Percentiles rank a stretch among this genome's conserved stretches.
These are phyloP conservation scores for Exophiala sideris DNA, from an alignment of 2,329 filamentous ascomycete species.

Conservation along the genomic window DNA sequence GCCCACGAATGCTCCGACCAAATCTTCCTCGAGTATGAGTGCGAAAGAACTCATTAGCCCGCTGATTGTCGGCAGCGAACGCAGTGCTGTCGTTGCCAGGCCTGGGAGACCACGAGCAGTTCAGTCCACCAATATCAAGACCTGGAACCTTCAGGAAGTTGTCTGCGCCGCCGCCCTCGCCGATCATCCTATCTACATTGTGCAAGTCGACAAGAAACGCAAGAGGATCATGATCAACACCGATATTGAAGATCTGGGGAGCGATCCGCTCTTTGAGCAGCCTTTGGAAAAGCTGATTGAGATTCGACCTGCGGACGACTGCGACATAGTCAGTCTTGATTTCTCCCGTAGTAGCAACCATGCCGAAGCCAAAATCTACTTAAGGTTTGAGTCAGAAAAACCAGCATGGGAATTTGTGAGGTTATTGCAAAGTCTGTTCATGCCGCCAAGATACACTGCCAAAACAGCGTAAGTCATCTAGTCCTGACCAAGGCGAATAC, in stretches of 20 bases:
- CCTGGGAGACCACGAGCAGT: neutral
- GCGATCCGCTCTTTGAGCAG: constrained; percentile 6
- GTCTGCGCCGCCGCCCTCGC: neutral
- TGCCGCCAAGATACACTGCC: neutral
- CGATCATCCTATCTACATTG: neutral
- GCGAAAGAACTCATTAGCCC: neutral
- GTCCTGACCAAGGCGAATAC: neutral
- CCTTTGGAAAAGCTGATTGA: constrained; percentile 11
- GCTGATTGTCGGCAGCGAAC: neutral
- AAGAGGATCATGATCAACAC: constrained; percentile 12
- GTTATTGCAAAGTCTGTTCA: neutral
- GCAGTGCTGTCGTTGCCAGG: neutral
- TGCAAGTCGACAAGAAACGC: constrained; percentile 11
- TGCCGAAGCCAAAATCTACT: constrained; percentile 2
- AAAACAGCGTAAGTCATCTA: constrained; percentile 7
- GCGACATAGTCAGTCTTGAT: constrained; percentile 4
- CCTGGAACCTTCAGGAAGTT: constrained; percentile 12
- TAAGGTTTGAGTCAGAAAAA: constrained; percentile 16
- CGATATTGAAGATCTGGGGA: constrained; percentile 3
- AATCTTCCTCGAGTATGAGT: neutral
- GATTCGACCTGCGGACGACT: neutral
- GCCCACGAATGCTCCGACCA: neutral
- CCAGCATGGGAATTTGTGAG: constrained; percentile 12
- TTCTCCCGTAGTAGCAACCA: constrained; percentile 3
- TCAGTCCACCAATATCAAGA: neutral